Conservation (phyloP, 345 rosid genomes). For the Aquilaria yunnanensis region DNA sequence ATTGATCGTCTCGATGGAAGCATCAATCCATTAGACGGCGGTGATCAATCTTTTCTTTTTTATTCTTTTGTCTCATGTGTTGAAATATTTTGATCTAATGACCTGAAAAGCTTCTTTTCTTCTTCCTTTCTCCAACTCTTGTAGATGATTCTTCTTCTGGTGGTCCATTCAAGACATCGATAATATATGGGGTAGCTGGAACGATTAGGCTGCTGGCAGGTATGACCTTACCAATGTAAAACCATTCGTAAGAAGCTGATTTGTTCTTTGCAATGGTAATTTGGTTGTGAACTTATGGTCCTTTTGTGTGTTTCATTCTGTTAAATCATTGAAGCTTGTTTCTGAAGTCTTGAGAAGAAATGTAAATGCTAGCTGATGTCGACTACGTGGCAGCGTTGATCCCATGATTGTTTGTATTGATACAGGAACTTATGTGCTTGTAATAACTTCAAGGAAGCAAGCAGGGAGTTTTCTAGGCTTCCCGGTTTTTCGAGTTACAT, state of each 20-base stretch:
- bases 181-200: constrained; percentile 79
- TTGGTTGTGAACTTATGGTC: too few relatives aligned
- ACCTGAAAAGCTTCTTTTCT: neutral
- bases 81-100: neutral
- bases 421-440: constrained; percentile 70
- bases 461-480: constrained; percentile 68
- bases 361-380: too few relatives aligned
- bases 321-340: too few relatives aligned
- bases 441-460: constrained; percentile 68
- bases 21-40: constrained; percentile 49
- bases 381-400: too few relatives aligned
- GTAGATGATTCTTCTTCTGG: constrained; percentile 41
- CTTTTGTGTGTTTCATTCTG: too few relatives aligned
- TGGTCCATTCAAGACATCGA: constrained; percentile 40
- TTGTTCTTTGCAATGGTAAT: neutral
- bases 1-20: constrained; percentile 64
- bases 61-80: neutral
- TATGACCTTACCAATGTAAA: constrained; percentile 15
- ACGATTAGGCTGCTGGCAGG: constrained; percentile 87
- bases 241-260: neutral
- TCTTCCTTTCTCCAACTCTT: constrained; percentile 2
- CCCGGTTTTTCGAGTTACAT: constrained; percentile 55
- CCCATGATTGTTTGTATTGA: neutral
- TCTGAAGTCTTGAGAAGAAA: too few relatives aligned
- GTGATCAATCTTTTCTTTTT: constrained; percentile 22